Base-by-base conservation (phyloP, 2,329 filamentous ascomycete genomes). In the Ophiostoma sp. region DNA sequence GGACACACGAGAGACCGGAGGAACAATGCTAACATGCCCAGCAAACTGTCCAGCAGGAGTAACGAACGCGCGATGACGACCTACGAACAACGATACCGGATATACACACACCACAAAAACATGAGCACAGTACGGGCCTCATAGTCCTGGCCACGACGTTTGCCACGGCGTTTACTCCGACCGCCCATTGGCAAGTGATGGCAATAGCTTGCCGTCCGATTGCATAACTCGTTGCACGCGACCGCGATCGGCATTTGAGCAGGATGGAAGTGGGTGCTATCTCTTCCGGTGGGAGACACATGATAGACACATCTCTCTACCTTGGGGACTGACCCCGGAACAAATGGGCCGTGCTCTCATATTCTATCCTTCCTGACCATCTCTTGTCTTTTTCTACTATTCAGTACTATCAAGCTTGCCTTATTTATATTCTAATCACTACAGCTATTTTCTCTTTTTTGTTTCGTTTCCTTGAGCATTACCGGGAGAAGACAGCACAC, bases 1-100 rank as follows among this genome's bases (percentile, higher is more conserved):
- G 55, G 40, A 16, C 8, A 3, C 6, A 14, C 7, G 6, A 36
- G 36, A 40, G 12, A 42, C 6, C 7, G 16, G 38, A 14, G 14
- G 1, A 27, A 27, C 3, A 2, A 12, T 44, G 12, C 38, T 63
- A 42, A 63, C 60, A 63, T n/a, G 12, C 14, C 1, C 62, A 80
- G 78, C 78, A 79, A 79, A 80, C 78, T 58, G 78, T 80, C 65
- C 76, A 76, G 60, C 78, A 79, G 72, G 78, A 80, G 40, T 80
- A 78, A 44, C n/a, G 4, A 36, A 8, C 16, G 40, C 52, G 12
- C 58, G 58, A 41, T 16, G 49, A 5, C 58, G 41, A 73, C 45
- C 73, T 76, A 81, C 76, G 77, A 81, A 62, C 78, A 77, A 71
- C 74, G 8, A 14, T 3, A 16, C 52, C 27, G 27, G 6, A 58